Conservation (phyloP, 2,329 filamentous ascomycete species). For the Graphilbum fragrans region DNA sequence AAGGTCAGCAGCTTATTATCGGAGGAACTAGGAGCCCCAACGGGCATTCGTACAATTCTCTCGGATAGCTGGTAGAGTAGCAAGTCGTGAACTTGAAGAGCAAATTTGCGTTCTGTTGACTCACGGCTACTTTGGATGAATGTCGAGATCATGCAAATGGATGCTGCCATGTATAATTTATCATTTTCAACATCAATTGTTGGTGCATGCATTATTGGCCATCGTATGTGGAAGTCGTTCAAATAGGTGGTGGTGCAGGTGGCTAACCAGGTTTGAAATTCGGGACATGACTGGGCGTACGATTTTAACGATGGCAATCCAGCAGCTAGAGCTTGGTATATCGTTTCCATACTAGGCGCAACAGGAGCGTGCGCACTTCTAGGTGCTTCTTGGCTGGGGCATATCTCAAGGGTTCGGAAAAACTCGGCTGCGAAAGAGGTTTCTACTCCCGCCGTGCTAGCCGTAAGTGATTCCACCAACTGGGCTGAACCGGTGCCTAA, state of each 20-base stretch:
- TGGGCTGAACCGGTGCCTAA: too few relatives aligned
- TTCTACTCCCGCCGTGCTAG: background rate
- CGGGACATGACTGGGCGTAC: background rate
- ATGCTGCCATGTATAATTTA: background rate
- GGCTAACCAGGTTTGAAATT: background rate
- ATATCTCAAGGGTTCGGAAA: background rate
- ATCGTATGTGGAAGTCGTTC: background rate
- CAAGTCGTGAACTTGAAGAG: background rate
- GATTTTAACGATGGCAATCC: background rate
- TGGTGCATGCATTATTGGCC: background rate
- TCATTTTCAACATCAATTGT: background rate
- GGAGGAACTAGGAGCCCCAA: too few relatives aligned
- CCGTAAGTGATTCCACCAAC: too few relatives aligned
- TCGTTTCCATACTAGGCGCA: background rate
- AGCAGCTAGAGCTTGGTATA: background rate
- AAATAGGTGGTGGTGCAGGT: background rate
- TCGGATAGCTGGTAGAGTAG: background rate
- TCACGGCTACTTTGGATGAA: background rate
- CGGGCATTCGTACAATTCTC: background rate
- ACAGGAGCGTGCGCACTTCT: background rate
- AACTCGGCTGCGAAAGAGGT: background rate
- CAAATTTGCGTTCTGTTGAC: background rate
- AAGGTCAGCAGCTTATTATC: too few relatives aligned
- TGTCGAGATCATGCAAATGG: background rate
- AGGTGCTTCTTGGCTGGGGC: background rate